Conservation (phyloP, 1,284 basidiomycete genomes). For the Cutaneotrichosporon mucoides region DNA sequence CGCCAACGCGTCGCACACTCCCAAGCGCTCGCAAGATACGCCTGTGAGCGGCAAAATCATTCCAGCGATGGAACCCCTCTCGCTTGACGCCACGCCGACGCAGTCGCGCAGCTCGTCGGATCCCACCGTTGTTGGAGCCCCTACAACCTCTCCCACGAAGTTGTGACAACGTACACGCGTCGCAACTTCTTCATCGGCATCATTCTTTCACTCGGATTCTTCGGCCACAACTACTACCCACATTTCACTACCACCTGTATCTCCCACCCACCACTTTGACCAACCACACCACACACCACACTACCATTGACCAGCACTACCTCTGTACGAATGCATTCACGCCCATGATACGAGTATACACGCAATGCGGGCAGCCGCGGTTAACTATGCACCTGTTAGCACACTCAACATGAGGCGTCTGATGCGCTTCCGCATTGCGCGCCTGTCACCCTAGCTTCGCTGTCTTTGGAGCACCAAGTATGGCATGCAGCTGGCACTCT, state of each 20-base stretch:
- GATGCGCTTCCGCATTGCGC: neutral
- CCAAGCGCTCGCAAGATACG: neutral
- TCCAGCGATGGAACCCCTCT: neutral
- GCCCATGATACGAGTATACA: neutral
- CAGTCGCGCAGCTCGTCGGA: neutral
- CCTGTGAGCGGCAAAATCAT: neutral
- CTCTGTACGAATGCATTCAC: constrained; percentile 6
- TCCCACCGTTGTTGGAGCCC: neutral
- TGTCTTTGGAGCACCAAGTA: neutral
- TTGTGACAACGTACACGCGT: neutral
- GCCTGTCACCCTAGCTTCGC: neutral
- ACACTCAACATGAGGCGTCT: neutral
- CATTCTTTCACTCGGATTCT: too few relatives aligned
- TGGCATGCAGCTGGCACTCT: neutral
- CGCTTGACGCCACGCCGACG: neutral
- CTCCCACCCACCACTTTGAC: neutral
- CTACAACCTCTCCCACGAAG: neutral
- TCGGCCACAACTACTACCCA: neutral
- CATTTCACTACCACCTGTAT: neutral
- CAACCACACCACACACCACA: neutral
- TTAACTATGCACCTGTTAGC: too few relatives aligned
- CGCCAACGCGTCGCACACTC: neutral
- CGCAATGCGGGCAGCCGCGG: neutral
- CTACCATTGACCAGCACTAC: neutral
- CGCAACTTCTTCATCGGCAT: neutral